These are phyloP conservation scores for Omphalotus olearius DNA, from an alignment of 1,284 basidiomycete genomes.

Conservation along the genomic window DNA sequence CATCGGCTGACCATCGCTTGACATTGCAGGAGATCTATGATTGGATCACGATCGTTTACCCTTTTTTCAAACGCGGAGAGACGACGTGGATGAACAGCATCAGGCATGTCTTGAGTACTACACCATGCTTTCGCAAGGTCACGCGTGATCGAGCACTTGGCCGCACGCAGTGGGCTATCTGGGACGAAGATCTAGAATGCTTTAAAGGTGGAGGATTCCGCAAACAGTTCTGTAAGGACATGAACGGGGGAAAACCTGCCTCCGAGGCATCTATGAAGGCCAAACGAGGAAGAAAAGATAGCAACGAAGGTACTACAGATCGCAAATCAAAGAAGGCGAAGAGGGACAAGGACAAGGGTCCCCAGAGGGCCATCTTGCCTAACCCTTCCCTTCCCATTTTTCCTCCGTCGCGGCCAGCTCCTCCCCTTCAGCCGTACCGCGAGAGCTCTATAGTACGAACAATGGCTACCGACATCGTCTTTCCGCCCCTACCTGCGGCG, in stretches of 20 bases:
- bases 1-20: conserved; percentile 79
- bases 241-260: conserved; percentile 34
- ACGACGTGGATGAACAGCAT: conserved; percentile 96
- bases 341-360: conserved; percentile 9
- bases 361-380: conserved; percentile 8
- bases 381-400: conserved; percentile 47
- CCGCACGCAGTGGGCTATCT: conserved; percentile 74
- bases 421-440: conserved; percentile 69
- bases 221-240: conserved; percentile 65
- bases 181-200: conserved; percentile 66
- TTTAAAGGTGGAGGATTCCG: conserved; percentile 69
- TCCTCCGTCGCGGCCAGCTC: conserved; percentile 48
- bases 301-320: conserved; percentile 26
- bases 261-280: conserved; percentile 29
- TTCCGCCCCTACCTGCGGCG: conserved; percentile 60
- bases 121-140: conserved; percentile 72
- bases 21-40: conserved; percentile 95
- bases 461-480: conserved; percentile 54
- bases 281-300: conserved; percentile 31
- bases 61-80: conserved; percentile 89
- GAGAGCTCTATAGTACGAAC: conserved; percentile 43
- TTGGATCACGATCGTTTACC: conserved; percentile 92
- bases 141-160: conserved; percentile 63
- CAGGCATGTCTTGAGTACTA: conserved; percentile 82
- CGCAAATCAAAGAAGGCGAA: conserved; percentile 17